phyloP scores from a whole-genome alignment of 345 rosid genomes.

The Raphanus raphanistrum region DNA sequence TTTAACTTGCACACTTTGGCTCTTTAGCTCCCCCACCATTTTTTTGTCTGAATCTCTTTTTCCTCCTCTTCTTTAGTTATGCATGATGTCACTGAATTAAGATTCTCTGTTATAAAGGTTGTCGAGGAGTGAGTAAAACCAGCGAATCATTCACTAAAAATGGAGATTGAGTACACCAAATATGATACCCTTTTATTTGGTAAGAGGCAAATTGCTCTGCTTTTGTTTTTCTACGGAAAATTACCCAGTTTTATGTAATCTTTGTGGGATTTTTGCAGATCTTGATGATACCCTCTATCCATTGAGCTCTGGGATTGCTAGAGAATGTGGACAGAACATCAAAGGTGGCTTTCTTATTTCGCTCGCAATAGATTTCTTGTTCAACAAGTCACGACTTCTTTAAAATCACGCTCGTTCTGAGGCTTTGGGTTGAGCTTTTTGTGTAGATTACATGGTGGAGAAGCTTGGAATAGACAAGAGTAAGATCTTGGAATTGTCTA shows the following conservation, averaged over 20 bases:
- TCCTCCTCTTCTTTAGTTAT: neutral
- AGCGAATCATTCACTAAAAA: slow-evolving; percentile 20
- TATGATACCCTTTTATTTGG: slow-evolving; percentile 73
- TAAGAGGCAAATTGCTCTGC: slow-evolving; percentile 32
- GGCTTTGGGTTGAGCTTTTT: neutral
- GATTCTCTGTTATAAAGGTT: slow-evolving; percentile 26
- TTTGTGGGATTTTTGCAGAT: slow-evolving; percentile 39
- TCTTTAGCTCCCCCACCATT: slow-evolving; percentile 21
- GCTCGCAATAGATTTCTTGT: neutral
- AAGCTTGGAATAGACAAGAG: slow-evolving; percentile 58
- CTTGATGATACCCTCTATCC: slow-evolving; percentile 84
- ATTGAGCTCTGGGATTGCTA: slow-evolving; percentile 53
- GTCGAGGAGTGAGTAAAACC: slow-evolving; percentile 5
- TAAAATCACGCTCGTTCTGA: neutral
- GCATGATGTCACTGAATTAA: neutral
- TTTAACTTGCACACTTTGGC: slow-evolving; percentile 10
- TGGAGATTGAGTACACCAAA: slow-evolving; percentile 49
- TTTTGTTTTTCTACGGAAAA: neutral
- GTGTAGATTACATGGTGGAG: slow-evolving; percentile 70
- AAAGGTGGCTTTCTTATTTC: slow-evolving; percentile 41
- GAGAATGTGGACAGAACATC: slow-evolving; percentile 47
- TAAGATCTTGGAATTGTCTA: slow-evolving; percentile 52
- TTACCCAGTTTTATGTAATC: neutral
- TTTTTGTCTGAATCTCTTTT: slow-evolving; percentile 23
- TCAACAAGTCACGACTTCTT: neutral